Percentiles rank a stretch among this genome's conserved stretches.
Evolutionary conservation across 2,329 filamentous ascomycete species (phyloP).

Genomic region (Colletotrichum spinosum): DNA sequence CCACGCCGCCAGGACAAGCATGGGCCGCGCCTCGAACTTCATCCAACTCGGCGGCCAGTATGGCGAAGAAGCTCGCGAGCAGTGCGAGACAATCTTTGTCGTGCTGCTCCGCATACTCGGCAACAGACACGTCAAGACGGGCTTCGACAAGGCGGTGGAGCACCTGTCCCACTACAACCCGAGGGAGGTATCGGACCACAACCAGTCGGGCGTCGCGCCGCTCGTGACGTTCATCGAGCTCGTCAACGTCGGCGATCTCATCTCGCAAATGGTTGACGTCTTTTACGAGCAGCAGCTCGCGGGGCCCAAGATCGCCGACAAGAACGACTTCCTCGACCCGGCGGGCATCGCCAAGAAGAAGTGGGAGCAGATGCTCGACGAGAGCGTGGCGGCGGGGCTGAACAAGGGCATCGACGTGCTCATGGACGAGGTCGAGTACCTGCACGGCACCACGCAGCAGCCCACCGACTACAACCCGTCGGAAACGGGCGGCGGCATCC

Average conservation of each 20-base stretch:
- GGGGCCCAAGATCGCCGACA: slow-evolving; percentile 83
- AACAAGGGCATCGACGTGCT: slow-evolving; percentile 98
- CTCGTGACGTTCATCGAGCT: slow-evolving; percentile 96
- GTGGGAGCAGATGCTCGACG: slow-evolving; percentile 98
- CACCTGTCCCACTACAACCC: slow-evolving; percentile 94
- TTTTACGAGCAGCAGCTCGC: slow-evolving; percentile 97
- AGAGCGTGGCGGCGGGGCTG: slow-evolving; percentile 92
- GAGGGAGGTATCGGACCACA: slow-evolving; percentile 79
- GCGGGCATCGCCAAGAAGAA: slow-evolving; percentile 96
- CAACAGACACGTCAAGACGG: slow-evolving; percentile 87
- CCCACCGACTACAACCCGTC: slow-evolving; percentile 91
- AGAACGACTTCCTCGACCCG: slow-evolving; percentile 93
- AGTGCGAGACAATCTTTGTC: slow-evolving; percentile 92
- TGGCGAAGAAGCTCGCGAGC: slow-evolving; percentile 85
- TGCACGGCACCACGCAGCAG: slow-evolving; percentile 87
- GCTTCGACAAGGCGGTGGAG: slow-evolving; percentile 91
- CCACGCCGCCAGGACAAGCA: slow-evolving; percentile 86
- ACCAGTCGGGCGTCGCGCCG: slow-evolving; percentile 82
- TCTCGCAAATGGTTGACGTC: slow-evolving; percentile 98
- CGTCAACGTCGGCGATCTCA: slow-evolving; percentile 97
- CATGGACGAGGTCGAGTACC: slow-evolving; percentile 97
- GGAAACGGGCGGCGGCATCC: slow-evolving; percentile 45
- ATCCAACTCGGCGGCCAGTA: slow-evolving; percentile 82
- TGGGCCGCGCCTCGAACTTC: slow-evolving; percentile 88
- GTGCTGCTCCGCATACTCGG: slow-evolving; percentile 86